Conservation (phyloP, 108 stramenopile genomes). For the Skeletonema menzelii region DNA sequence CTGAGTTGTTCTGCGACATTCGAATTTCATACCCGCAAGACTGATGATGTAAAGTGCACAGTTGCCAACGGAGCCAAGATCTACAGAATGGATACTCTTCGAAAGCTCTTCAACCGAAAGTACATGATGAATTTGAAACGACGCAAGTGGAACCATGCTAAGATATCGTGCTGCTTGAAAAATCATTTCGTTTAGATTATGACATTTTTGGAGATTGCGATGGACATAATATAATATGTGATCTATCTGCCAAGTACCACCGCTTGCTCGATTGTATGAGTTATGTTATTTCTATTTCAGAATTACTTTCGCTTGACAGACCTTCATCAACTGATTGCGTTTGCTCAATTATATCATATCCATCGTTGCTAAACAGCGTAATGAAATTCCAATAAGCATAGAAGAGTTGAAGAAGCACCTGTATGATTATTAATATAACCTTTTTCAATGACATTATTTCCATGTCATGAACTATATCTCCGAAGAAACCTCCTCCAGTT, state of each 20-base stretch:
- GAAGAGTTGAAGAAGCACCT: slow-evolving; percentile 43
- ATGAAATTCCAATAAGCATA: slow-evolving; percentile 56
- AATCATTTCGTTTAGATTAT: no score
- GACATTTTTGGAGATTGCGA: no score
- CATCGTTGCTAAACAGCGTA: background rate
- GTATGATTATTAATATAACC: slow-evolving; percentile 34
- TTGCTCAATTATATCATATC: background rate
- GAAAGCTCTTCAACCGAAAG: no score
- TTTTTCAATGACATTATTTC: slow-evolving; percentile 30
- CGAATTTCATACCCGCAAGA: slow-evolving; percentile 16
- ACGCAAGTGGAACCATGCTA: no score
- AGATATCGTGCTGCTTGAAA: no score
- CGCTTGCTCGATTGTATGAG: background rate
- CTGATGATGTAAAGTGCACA: slow-evolving; percentile 35
- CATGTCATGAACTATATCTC: slow-evolving; percentile 40
- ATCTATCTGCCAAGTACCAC: no score
- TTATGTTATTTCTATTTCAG: background rate
- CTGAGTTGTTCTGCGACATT: slow-evolving; percentile 28
- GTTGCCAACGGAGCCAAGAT: slow-evolving; percentile 26
- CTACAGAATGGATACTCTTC: no score
- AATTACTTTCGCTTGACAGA: background rate
- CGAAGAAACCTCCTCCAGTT: slow-evolving; percentile 64
- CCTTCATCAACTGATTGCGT: background rate
- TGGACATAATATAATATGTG: no score
- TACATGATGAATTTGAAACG: no score